These are phyloP conservation scores for Beauveria caledonica DNA, from an alignment of 2,329 filamentous ascomycete species.

Conservation along the genomic window DNA sequence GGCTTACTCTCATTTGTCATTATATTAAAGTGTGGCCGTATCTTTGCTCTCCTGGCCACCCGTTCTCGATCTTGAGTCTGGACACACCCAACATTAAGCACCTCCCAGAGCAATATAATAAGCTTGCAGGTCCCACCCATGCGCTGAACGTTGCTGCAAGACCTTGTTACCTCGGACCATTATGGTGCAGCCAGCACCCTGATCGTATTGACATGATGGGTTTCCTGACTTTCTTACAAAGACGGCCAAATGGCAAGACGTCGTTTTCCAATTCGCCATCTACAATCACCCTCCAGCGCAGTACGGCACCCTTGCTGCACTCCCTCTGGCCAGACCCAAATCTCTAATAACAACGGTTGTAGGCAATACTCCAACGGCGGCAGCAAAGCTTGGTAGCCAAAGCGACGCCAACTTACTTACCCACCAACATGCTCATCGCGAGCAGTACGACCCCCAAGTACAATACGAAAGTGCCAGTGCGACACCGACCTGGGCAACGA, in stretches of 20 bases:
- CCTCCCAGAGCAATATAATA: conserved; percentile 4
- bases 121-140: conserved; percentile 1
- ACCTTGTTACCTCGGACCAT: neutral
- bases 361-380: neutral
- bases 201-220: neutral
- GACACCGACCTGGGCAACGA: neutral
- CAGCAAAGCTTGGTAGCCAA: neutral
- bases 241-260: neutral
- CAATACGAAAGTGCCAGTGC: neutral
- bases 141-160: neutral
- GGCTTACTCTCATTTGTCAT: neutral
- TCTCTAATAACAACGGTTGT: neutral
- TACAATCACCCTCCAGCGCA: neutral
- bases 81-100: neutral
- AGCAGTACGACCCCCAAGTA: neutral
- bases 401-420: neutral
- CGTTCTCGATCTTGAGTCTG: neutral
- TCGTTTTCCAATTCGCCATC: neutral
- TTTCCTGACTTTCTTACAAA: conserved; percentile 4
- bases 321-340: neutral
- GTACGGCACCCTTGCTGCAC: neutral
- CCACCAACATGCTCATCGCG: neutral
- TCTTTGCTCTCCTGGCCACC: neutral
- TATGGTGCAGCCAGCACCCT: neutral
- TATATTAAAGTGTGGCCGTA: neutral